Percentiles rank a stretch among this genome's conserved stretches.
phyloP scores from a whole-genome alignment of 768 basidiomycete species.

The Auricularia heimuer region DNA sequence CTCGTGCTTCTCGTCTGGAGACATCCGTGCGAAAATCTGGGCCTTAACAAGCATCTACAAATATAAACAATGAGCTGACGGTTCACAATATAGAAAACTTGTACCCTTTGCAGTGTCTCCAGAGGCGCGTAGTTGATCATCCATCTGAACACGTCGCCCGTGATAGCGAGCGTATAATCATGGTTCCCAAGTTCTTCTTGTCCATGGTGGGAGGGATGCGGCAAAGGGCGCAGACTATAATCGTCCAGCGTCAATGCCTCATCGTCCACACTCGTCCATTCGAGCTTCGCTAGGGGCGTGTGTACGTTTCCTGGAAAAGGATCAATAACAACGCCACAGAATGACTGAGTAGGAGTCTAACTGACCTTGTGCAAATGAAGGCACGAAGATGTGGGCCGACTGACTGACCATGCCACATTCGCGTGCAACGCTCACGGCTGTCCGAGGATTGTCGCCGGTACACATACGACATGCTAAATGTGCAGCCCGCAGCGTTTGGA shows the following conservation, averaged over 20 bases:
- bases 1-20: slow-evolving; percentile 98
- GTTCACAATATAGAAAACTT: slow-evolving; percentile 16
- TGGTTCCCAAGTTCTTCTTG: slow-evolving; percentile 65
- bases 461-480: slow-evolving; percentile 96
- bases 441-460: slow-evolving; percentile 94
- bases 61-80: background rate
- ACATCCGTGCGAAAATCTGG: slow-evolving; percentile 97
- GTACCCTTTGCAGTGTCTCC: slow-evolving; percentile 86
- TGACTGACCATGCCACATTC: slow-evolving; percentile 87
- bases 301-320: slow-evolving; percentile 18
- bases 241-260: slow-evolving; percentile 72
- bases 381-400: slow-evolving; percentile 81
- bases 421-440: slow-evolving; percentile 91
- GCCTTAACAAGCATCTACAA: slow-evolving; percentile 92
- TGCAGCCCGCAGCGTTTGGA: slow-evolving; percentile 77
- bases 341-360: slow-evolving; percentile 17
- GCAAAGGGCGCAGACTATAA: slow-evolving; percentile 75
- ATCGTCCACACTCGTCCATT: slow-evolving; percentile 93
- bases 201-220: slow-evolving; percentile 59
- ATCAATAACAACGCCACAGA: slow-evolving; percentile 18
- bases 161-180: slow-evolving; percentile 86
- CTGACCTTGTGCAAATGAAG: slow-evolving; percentile 65
- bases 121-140: slow-evolving; percentile 91
- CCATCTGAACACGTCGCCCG: slow-evolving; percentile 96
- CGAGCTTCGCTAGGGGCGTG: slow-evolving; percentile 44